Evolutionary conservation across 1,284 basidiomycete genomes (phyloP).

Genomic region (Austroboletus novae-zelandiae): DNA sequence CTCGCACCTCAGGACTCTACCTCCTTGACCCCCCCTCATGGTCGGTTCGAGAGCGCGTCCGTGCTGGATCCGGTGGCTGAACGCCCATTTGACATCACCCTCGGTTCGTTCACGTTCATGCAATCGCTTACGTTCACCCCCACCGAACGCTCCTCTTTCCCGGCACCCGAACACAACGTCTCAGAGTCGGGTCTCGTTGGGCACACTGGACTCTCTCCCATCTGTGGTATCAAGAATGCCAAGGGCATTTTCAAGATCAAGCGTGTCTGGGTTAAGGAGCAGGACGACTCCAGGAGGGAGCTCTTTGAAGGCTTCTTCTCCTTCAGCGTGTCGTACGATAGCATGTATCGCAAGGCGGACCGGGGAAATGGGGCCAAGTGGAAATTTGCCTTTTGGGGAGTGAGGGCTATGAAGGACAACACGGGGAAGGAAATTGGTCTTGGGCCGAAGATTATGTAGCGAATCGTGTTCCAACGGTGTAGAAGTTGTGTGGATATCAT

Average conservation of each 20-base stretch:
- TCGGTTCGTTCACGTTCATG: slow-evolving; percentile 23
- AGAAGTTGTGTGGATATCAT: too few species aligned
- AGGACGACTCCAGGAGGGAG: slow-evolving; percentile 22
- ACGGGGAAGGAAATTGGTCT: slow-evolving; percentile 34
- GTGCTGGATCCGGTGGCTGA: slow-evolving; percentile 36
- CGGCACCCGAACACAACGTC: slow-evolving; percentile 17
- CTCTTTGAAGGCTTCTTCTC: slow-evolving; percentile 39
- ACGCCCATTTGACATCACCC: slow-evolving; percentile 32
- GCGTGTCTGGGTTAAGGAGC: slow-evolving; percentile 30
- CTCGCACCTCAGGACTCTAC: slow-evolving; percentile 17
- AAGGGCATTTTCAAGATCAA: slow-evolving; percentile 35
- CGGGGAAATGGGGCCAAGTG: slow-evolving; percentile 31
- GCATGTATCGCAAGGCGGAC: slow-evolving; percentile 34
- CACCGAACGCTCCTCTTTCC: slow-evolving; percentile 20
- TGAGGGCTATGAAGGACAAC: slow-evolving; percentile 36
- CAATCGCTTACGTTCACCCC: slow-evolving; percentile 22
- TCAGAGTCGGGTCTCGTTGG: slow-evolving; percentile 29
- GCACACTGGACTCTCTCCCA: slow-evolving; percentile 20
- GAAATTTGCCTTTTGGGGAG: slow-evolving; percentile 38
- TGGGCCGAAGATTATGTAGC: slow-evolving; percentile 10
- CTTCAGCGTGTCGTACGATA: slow-evolving; percentile 34
- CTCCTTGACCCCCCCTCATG: slow-evolving; percentile 14
- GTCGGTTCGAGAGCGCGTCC: slow-evolving; percentile 23
- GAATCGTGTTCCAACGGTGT: too few species aligned
- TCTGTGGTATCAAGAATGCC: slow-evolving; percentile 34